Conservation (phyloP, 139 green algal genomes). For the Chlamydomonas applanata region DNA sequence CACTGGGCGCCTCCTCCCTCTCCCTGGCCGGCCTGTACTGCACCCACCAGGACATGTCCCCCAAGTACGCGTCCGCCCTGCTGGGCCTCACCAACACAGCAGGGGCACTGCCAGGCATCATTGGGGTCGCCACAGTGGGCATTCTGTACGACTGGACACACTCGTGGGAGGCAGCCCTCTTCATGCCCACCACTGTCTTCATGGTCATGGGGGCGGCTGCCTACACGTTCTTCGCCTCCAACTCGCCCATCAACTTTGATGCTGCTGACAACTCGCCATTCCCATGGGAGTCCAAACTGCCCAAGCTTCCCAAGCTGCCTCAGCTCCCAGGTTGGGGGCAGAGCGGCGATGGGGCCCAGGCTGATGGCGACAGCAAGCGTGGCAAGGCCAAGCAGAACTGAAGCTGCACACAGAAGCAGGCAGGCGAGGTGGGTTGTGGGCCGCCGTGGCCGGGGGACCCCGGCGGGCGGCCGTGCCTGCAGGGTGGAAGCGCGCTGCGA, state of each 20-base stretch:
- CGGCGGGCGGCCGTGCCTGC: too few species aligned
- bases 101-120: constrained; percentile 84
- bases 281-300: too few species aligned
- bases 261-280: too few species aligned
- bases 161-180: constrained; percentile 76
- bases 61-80: constrained; percentile 83
- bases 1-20: constrained; percentile 72
- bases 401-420: too few species aligned
- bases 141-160: constrained; percentile 66
- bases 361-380: too few species aligned
- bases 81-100: constrained; percentile 92
- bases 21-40: constrained; percentile 86
- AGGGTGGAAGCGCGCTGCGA: too few species aligned
- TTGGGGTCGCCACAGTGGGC: constrained; percentile 80
- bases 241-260: background rate
- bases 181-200: constrained; percentile 76
- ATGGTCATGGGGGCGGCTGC: constrained; percentile 44
- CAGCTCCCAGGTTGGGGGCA: too few species aligned
- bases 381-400: too few species aligned
- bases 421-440: too few species aligned
- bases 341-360: too few species aligned
- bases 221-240: constrained; percentile 27
- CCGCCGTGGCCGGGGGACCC: too few species aligned
- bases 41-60: constrained; percentile 91
- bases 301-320: too few species aligned